Base-by-base conservation (phyloP, 768 basidiomycete genomes). In the Phaffia australis region DNA sequence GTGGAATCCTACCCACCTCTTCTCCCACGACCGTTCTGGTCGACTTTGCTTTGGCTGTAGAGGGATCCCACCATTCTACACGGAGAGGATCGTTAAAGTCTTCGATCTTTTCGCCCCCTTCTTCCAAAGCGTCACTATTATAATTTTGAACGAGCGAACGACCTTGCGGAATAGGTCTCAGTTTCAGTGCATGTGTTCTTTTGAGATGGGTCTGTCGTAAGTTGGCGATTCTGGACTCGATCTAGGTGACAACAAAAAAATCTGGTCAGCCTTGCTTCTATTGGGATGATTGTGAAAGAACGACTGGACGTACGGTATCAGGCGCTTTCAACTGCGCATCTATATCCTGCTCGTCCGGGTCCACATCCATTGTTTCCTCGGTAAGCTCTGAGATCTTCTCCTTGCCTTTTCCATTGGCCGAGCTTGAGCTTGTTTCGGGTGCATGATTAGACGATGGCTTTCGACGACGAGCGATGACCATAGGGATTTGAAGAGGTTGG, bases 1-100 rank as follows among this genome's bases (percentile, higher is more conserved):
- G 88, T 52, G 32, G 30, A 65, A 71, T 0, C 63, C 11, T 29
- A 69, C 73, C 59, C 72, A 84, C 89, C 78, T 84, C 81, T 65
- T 88, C 87, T 5, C 90, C 90, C 35, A 88, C 79, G 30, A 87
- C 75, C 60, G 19, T 83, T 82, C 30, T 83, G 52, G 18, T 46
- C 81, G 18, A 76, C 74, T 19, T 79, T 77, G 5, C 77, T 71
- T 1, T 79, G 76, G 25, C 83, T 81, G 32, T 90, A 42, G 35
- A 42, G 35, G 35, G 35, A 42, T 42, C 35, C 35, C 35, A 85
- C 93, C 93, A 98, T 59, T 93, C 87, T 14, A 89, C 81, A 54
- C 83, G 79, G 74, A 84, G 87, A 15, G 86, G 84, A 73, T 94
- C 93, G 71, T 89, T 89, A 58, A 83, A 81, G 69, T 90, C 89